Conservation (phyloP, 805 yeast genomes). For the Myxozyma sirexii region DNA sequence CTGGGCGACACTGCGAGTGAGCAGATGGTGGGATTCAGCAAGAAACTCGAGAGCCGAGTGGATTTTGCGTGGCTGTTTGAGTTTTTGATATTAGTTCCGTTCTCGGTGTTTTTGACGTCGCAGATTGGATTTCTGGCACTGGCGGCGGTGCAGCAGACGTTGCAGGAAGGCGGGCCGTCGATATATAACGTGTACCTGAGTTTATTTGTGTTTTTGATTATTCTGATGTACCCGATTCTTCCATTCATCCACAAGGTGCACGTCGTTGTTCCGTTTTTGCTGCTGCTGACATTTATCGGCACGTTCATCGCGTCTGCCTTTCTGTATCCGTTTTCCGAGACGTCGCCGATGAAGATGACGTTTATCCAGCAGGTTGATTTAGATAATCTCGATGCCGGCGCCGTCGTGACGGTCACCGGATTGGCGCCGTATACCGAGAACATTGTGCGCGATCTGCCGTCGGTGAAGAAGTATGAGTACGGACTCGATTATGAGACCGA, state of each 20-base stretch:
- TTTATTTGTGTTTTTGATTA: constrained; percentile 31
- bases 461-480: constrained; percentile 48
- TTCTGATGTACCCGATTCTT: constrained; percentile 45
- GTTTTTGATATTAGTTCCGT: constrained; percentile 67
- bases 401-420: constrained; percentile 49
- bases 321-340: constrained; percentile 60
- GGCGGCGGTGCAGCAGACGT: constrained; percentile 69
- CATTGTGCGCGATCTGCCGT: constrained; percentile 64
- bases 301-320: constrained; percentile 35
- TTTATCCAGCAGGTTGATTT: constrained; percentile 66
- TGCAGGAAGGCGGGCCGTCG: constrained; percentile 59
- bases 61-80: constrained; percentile 84
- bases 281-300: constrained; percentile 33
- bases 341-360: constrained; percentile 70
- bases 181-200: constrained; percentile 31
- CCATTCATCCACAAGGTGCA: constrained; percentile 34
- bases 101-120: constrained; percentile 58
- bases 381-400: constrained; percentile 37
- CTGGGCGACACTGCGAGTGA: constrained; percentile 57
- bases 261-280: constrained; percentile 29
- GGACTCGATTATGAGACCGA: constrained; percentile 5
- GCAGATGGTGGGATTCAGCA: constrained; percentile 47
- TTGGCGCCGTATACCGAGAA: constrained; percentile 54
- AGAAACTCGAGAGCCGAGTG: constrained; percentile 44
- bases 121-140: constrained; percentile 58